Evolutionary conservation across 75 land plant genomes (phyloP).

Genomic region (Picea glauca): DNA sequence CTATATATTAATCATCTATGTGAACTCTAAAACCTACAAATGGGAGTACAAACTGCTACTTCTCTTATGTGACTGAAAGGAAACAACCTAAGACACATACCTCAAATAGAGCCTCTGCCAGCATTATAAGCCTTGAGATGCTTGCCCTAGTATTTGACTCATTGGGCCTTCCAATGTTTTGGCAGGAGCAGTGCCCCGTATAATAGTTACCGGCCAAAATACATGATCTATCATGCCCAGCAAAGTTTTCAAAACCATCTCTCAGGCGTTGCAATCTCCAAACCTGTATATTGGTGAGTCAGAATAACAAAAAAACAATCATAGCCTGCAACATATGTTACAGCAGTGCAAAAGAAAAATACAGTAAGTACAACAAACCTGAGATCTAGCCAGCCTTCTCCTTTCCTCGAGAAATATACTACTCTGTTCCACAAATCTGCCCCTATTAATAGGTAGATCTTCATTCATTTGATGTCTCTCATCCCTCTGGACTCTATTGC

Average conservation of each 20-base stretch:
- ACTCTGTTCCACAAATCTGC: constrained; percentile 39
- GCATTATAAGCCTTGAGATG: constrained; percentile 91
- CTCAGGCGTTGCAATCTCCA: constrained; percentile 80
- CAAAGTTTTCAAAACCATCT: constrained; percentile 58
- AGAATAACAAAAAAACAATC: neutral
- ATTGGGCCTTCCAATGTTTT: constrained; percentile 36
- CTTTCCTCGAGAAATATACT: constrained; percentile 66
- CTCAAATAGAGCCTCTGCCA: constrained; percentile 96
- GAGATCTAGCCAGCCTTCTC: constrained; percentile 81
- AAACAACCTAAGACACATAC: constrained; percentile 21
- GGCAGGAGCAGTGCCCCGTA: constrained; percentile 72
- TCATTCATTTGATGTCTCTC: constrained; percentile 22
- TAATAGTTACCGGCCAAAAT: constrained; percentile 70
- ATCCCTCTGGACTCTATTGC: constrained; percentile 18
- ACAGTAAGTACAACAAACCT: constrained; percentile 33
- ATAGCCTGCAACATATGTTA: neutral
- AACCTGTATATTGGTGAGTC: constrained; percentile 41
- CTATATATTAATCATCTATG: neutral
- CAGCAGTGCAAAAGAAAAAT: neutral
- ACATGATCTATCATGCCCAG: constrained; percentile 78
- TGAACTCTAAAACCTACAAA: neutral
- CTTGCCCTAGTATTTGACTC: constrained; percentile 75
- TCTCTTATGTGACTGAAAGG: neutral
- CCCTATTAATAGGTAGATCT: constrained; percentile 31
- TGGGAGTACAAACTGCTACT: neutral